Evolutionary conservation across 106 monocot genomes (phyloP).

Genomic region (Posidonia australis): DNA sequence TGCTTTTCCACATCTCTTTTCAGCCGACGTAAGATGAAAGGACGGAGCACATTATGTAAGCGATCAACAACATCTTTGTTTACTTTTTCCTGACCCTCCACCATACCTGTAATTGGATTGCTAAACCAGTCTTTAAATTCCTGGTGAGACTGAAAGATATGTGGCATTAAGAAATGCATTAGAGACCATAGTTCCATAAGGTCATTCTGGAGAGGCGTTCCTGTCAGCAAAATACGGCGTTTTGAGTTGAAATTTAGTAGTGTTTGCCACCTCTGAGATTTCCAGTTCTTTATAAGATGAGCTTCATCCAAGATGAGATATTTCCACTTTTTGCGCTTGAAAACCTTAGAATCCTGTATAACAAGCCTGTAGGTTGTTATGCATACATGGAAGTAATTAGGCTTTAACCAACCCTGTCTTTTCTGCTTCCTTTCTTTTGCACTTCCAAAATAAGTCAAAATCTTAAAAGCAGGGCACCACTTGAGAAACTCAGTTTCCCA

Average conservation of each 20-base stretch:
- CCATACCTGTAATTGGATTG: slow-evolving; percentile 98
- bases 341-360: slow-evolving; percentile 93
- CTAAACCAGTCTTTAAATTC: slow-evolving; percentile 99
- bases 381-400: slow-evolving; percentile 84
- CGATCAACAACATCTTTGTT: slow-evolving; percentile 98
- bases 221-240: slow-evolving; percentile 83
- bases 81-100: slow-evolving; percentile 95
- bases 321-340: slow-evolving; percentile 97
- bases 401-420: slow-evolving; percentile 95
- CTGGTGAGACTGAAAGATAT: slow-evolving; percentile 98
- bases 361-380: slow-evolving; percentile 99
- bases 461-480: slow-evolving; percentile 99
- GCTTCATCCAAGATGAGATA: slow-evolving; percentile 99
- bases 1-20: slow-evolving; percentile 99
- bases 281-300: slow-evolving; percentile 99
- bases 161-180: slow-evolving; percentile 99
- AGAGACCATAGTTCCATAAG: slow-evolving; percentile 99
- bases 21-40: slow-evolving; percentile 83
- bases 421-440: slow-evolving; percentile 96
- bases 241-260: slow-evolving; percentile 93
- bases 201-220: slow-evolving; percentile 97
- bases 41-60: slow-evolving; percentile 96
- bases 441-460: slow-evolving; percentile 94
- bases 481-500: slow-evolving; percentile 99
- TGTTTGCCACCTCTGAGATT: slow-evolving; percentile 99